A percentile compares a stretch with the other conserved stretches of the same genome.
Conservation (phyloP, 179 eudicot species). For the Actinidia chinensis region DNA sequence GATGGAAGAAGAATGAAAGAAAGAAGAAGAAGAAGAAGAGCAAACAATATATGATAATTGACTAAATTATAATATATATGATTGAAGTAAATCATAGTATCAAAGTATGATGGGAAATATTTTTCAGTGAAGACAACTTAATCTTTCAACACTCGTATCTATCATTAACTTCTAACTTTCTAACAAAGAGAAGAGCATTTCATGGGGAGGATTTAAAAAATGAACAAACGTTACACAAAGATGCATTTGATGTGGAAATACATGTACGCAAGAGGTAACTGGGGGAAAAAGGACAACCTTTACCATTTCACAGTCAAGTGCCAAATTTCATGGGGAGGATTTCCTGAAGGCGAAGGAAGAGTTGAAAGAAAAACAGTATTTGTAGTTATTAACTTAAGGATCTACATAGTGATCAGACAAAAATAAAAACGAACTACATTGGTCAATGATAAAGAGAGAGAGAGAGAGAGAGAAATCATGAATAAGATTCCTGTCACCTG, state of each 20-base stretch:
- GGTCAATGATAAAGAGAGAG: not conserved
- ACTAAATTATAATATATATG: not conserved
- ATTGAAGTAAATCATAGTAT: not conserved
- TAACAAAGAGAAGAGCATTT: not conserved
- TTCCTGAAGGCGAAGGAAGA: constrained; percentile 60
- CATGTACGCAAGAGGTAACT: not conserved
- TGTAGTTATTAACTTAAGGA: not conserved
- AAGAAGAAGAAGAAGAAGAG: not conserved
- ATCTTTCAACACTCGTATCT: not conserved
- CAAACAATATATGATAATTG: not conserved
- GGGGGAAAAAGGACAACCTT: not conserved
- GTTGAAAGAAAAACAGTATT: constrained; percentile 71
- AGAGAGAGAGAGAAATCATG: not conserved
- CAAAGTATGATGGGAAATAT: not conserved
- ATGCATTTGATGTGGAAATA: constrained; percentile 1
- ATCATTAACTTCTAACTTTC: not conserved
- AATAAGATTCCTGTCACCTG: constrained; percentile 44
- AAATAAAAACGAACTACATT: not conserved
- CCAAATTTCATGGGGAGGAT: constrained; percentile 60
- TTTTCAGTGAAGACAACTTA: not conserved
- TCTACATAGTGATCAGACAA: not conserved
- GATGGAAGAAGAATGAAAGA: too few species aligned
- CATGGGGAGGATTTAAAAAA: too few species aligned
- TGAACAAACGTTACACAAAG: not conserved
- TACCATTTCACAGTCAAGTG: constrained; percentile 99